Evolutionary conservation across 1,284 basidiomycete species (phyloP), one percentile per base, ranked within the genome.

Genomic region (Boletus semigastroideus): DNA sequence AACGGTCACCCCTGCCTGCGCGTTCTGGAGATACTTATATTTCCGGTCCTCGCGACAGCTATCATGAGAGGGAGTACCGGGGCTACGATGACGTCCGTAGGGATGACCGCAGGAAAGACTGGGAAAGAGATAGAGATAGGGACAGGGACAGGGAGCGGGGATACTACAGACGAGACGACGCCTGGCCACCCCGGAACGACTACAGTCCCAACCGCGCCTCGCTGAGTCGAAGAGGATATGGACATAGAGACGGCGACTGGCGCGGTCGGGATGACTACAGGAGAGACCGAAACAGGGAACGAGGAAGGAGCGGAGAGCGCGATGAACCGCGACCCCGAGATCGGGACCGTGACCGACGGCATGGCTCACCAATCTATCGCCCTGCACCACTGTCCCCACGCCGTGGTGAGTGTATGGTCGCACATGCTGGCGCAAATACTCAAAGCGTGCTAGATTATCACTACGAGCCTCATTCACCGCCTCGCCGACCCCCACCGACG

Each of bases 21-120:
- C 60, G 63, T 40, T 31, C 57, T 4, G 37, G 38, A 43, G 57
- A 66, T 10, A 52, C 42, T 16, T 65, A 65, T 25, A 31, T 51
- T 19, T 13, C 49, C 3, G 28, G 56, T 31, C 45, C 59, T 55
- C 62, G 60, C 22, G 59, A 66, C 43, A 10, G 39, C 2, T 58
- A 62, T 22, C 58, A 63, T 44, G 59, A 55, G 31, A 48, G 66
- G 37, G 65, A 64, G 4, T 54, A 67, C 37, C 52, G 66, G 41
- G 17, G 37, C 14, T 53, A 52, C 31, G 64, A 65, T 9, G 60
- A 62, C 33, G 2, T 45, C 6, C 62, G 62, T 39, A 51, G 64
- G 37, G 67, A 68, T 22, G 61, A 63, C 51, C 55, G 61, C 45
- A 56, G 65, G 50, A 55, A 42, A 22, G 65, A 67, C 30, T 48